Base-by-base conservation (phyloP, 2,329 filamentous ascomycete species). In the Grosmannia huntii region DNA sequence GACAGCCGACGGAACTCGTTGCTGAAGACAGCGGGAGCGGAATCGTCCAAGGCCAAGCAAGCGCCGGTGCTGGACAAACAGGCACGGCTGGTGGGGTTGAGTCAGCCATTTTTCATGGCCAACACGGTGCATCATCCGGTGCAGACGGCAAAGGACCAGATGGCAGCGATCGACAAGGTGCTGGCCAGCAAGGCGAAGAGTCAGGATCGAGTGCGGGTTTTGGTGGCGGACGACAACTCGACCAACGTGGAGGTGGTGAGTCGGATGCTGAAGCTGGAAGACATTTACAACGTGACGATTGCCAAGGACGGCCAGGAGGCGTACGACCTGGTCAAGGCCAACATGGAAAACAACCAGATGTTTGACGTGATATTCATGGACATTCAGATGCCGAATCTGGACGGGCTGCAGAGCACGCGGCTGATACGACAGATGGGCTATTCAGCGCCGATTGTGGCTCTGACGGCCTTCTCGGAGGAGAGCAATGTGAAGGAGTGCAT, bases 291-390 rank as follows among this genome's bases (percentile, higher is more conserved):
- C 67, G 89, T 96, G 19, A 92, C 88, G 0, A 86, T 96, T 55
- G 91, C 90, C 56, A 89, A 89, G 67, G 86, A 90, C 65, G 87
- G 87, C 0, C 88, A 95, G 69, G 89, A 96, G 71, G 91, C 91
- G 0, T 89, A 90, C 60, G 90, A 96, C 61, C 76, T 87, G 31
- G 90, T 96, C 63, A 91, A 90, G 68, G 83, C 83, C 19, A 87
- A 84, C 62, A 94, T 95, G 87, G 82, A 85, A 55, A 80, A 79
- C 31, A 80, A 85, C 56, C 77, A 80, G 57, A 80, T 80, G 2
- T 96, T 92, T 68, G 89, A 95, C 64, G 77, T 96, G 28, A 92
- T 96, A 62, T 94, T 96, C 67, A 96, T 96, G 91, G 91, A 96
- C 66, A 86, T 96, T 9, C 89, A 89, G 71, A 96, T 96, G 91